Evolutionary conservation across 164 flowering plant species (phyloP).

Genomic region (Euptelea pleiosperma): DNA sequence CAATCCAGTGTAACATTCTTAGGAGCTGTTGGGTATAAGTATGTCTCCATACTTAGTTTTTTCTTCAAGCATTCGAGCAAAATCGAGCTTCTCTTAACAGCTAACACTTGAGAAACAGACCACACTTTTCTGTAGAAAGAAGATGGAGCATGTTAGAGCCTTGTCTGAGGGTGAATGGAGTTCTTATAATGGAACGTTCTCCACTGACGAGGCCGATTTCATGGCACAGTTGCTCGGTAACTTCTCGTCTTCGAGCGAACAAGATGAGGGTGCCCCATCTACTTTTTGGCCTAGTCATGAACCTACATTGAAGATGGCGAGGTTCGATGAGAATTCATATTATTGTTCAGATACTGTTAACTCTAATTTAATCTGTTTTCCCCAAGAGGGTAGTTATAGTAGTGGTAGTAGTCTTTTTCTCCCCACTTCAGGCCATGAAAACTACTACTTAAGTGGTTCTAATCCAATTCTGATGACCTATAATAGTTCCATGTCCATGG

Average conservation of each 20-base stretch:
- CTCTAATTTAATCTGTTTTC: slow-evolving; percentile 21
- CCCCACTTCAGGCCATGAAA: slow-evolving; percentile 24
- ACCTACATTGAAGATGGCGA: slow-evolving; percentile 12
- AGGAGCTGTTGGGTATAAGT: slow-evolving; percentile 32
- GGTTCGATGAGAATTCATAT: slow-evolving; percentile 21
- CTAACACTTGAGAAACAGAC: slow-evolving; percentile 8
- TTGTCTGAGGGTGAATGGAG: slow-evolving; percentile 15
- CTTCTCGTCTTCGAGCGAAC: slow-evolving; percentile 19
- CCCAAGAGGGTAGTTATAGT: slow-evolving; percentile 27
- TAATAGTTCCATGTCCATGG: slow-evolving; percentile 28
- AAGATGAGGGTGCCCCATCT: slow-evolving; percentile 21
- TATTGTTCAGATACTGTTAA: slow-evolving; percentile 24
- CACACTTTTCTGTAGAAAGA: not conserved
- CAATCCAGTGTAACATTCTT: slow-evolving; percentile 34
- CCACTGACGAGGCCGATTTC: slow-evolving; percentile 60
- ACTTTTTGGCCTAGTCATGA: slow-evolving; percentile 27
- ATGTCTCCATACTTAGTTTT: slow-evolving; percentile 6
- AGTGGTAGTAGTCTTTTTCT: slow-evolving; percentile 14
- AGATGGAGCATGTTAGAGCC: slow-evolving; percentile 16
- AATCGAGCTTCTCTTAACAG: not conserved
- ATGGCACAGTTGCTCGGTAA: slow-evolving; percentile 58
- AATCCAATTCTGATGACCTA: slow-evolving; percentile 12
- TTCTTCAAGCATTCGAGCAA: not conserved
- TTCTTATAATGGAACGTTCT: slow-evolving; percentile 31
- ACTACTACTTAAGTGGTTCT: slow-evolving; percentile 27